These are phyloP conservation scores for Oemleria cerasiformis DNA, from an alignment of 306 rosid species.

Conservation along the genomic window DNA sequence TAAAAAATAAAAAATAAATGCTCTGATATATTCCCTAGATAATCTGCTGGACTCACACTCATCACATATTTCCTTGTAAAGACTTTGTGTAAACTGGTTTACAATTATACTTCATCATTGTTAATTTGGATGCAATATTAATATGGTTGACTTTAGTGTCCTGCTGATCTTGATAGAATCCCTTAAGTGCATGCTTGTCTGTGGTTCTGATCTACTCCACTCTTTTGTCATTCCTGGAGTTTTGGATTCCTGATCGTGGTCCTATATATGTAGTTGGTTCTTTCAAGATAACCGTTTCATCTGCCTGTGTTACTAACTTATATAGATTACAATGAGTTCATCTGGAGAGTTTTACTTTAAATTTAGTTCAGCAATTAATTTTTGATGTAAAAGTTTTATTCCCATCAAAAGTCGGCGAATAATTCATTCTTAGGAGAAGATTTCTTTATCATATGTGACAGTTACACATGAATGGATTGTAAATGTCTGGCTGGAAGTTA, in stretches of 20 bases:
- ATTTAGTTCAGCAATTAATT: neutral
- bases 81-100: neutral
- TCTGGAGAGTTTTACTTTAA: neutral
- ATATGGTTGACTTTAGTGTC: constrained; percentile 16
- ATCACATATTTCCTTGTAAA: neutral
- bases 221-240: constrained; percentile 72
- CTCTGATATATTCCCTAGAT: neutral
- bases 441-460: neutral
- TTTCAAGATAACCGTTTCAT: constrained; percentile 4
- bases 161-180: constrained; percentile 56
- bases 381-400: neutral
- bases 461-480: neutral
- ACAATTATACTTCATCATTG: neutral
- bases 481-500: too few species aligned
- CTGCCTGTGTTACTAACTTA: neutral
- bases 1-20: neutral
- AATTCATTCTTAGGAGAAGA: neutral
- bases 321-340: neutral
- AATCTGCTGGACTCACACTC: neutral
- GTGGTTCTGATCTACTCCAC: constrained; percentile 90
- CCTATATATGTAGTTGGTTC: neutral
- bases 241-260: constrained; percentile 58
- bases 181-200: constrained; percentile 75
- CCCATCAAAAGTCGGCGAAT: neutral
- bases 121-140: neutral